phyloP scores from a whole-genome alignment of 2,329 filamentous ascomycete species.

The Pseudopyrenochaeta lycopersici region DNA sequence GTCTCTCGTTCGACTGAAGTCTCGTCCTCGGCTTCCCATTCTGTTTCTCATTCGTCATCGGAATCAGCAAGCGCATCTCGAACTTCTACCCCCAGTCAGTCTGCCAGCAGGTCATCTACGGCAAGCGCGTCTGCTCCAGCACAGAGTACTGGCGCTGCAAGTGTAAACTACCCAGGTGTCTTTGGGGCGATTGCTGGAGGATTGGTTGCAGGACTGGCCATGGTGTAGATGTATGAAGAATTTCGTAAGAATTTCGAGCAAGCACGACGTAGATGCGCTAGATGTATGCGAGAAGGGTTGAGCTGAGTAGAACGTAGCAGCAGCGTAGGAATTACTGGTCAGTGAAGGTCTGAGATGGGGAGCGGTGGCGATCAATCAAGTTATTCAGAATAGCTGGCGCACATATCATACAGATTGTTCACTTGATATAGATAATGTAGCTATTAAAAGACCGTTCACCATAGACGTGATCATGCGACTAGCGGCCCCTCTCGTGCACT shows the following conservation, averaged over 20 bases:
- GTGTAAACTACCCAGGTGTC: constrained; percentile 18
- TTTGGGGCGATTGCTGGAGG: constrained; percentile 31
- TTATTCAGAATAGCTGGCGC: not conserved
- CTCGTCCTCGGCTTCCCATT: constrained; percentile 2
- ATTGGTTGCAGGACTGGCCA: constrained; percentile 29
- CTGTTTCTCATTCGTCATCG: constrained; percentile 5
- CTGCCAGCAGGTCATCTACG: constrained; percentile 10
- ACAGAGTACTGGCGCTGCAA: constrained; percentile 28
- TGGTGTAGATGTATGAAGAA: constrained; percentile 10
- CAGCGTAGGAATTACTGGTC: not conserved
- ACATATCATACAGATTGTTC: not conserved
- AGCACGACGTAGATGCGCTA: not conserved
- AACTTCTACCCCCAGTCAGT: constrained; percentile 10
- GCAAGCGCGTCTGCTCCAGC: constrained; percentile 18
- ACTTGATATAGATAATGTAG: not conserved
- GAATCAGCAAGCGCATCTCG: constrained; percentile 9
- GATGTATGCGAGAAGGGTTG: not conserved
- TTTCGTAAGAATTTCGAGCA: not conserved
- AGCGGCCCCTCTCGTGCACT: not conserved
- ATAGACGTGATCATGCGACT: not conserved
- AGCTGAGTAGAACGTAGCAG: not conserved
- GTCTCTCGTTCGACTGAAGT: constrained; percentile 1
- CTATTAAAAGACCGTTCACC: not conserved
- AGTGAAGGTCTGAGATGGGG: not conserved
- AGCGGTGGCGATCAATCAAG: not conserved